phyloP scores from a whole-genome alignment of 2,329 filamentous ascomycete genomes.

The Colletotrichum limetticola region DNA sequence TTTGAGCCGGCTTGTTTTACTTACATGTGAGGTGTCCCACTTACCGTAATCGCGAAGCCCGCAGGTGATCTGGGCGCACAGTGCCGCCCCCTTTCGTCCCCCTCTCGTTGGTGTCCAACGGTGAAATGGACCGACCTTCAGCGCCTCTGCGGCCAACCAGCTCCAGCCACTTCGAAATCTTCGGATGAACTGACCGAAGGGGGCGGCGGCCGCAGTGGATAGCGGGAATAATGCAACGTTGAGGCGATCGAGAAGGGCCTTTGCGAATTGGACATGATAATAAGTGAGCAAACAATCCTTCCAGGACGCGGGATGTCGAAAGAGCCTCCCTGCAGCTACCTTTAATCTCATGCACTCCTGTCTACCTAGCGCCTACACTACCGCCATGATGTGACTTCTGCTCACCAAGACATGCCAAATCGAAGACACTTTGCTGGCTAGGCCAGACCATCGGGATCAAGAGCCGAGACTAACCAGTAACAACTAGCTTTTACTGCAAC shows the following conservation, averaged over 20 bases:
- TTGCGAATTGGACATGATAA: neutral
- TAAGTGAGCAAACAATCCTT: neutral
- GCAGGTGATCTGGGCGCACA: neutral
- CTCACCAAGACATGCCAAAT: neutral
- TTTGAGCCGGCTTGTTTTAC: slow-evolving; percentile 8
- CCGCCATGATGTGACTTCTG: neutral
- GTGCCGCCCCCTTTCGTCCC: neutral
- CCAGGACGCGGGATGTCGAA: neutral
- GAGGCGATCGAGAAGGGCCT: neutral
- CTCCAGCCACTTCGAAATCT: neutral
- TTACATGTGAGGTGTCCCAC: slow-evolving; percentile 7
- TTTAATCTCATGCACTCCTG: neutral
- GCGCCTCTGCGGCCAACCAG: neutral
- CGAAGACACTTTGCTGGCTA: neutral
- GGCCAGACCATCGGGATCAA: neutral
- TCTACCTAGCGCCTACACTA: neutral
- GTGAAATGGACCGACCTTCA: neutral
- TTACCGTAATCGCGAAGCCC: neutral
- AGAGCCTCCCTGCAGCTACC: neutral
- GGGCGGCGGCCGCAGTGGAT: slow-evolving; percentile 9
- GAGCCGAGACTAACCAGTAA: slow-evolving; percentile 2
- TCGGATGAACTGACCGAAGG: slow-evolving; percentile 24
- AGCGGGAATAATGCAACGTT: neutral
- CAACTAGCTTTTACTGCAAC: neutral
- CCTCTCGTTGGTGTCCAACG: neutral